Evolutionary conservation across 2,329 filamentous ascomycete genomes (phyloP), one percentile per base, ranked within the genome.

Genomic region (Fusarium sp.): DNA sequence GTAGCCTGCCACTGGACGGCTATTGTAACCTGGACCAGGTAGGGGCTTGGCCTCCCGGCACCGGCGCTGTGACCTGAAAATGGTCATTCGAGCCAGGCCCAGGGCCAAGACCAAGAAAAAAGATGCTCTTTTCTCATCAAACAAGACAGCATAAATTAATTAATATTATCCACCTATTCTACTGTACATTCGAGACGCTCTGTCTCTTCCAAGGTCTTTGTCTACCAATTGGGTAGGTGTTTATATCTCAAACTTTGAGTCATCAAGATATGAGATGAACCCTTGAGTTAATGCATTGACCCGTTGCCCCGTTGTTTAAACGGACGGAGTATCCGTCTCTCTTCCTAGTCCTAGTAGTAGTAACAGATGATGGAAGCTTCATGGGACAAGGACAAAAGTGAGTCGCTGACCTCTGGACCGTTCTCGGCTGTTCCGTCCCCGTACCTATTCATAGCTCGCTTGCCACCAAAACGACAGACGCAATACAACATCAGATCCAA

Each of bases 1-100:
- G 25, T 23, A 25, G n/a, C 6, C 23, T 37, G 34, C 25, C 28
- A 49, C 34, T 37, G 34, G 34, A 37, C 39, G n/a, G 25, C 28
- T 50, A 61, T 58, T 21, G 16, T 55, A 49, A 49, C 52, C 31
- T 46, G 67, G 49, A 44, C 26, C 52, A 34, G 56, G 59, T 49
- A 39, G 41, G 51, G 34, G 30, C 34, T 46, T 49, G 44, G 44
- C 39, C 14, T 54, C 54, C 53, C 44, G 54, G 52, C 57, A 46
- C 45, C 64, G 64, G 71, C 67, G 64, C 60, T 61, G 51, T 53
- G 69, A 73, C 69, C 71, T 72, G 66, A 65, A 74, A 65, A 62
- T 41, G 59, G 72, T 31, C 68, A 65, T 62, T 61, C 43, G 59
- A 66, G 49, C 69, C 46, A 70, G 58, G 54, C 37, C 34, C 46